Percentiles rank a stretch among this genome's conserved stretches.
Evolutionary conservation across 306 rosid genomes (phyloP).

Genomic region (Inga leiocalycina): DNA sequence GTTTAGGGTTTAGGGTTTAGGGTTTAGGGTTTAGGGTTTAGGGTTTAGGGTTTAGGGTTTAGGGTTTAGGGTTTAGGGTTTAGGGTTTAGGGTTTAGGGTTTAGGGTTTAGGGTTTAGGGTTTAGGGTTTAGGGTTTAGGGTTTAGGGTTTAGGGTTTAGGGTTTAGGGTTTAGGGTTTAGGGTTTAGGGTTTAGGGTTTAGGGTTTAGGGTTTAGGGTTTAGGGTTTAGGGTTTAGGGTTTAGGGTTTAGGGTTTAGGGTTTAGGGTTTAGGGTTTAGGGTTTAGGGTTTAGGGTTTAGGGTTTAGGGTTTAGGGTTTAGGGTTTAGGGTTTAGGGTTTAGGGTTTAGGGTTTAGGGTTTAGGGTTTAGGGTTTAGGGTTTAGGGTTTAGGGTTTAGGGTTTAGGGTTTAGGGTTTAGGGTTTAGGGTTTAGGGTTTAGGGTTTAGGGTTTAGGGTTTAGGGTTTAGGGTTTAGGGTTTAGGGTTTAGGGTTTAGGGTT

Average conservation of each 20-base stretch:
- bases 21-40: background rate
- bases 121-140: background rate
- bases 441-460: background rate
- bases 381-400: background rate
- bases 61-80: background rate
- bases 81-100: background rate
- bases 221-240: background rate
- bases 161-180: background rate
- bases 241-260: background rate
- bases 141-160: background rate
- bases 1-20: background rate
- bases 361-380: background rate
- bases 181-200: background rate
- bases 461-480: background rate
- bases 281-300: background rate
- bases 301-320: background rate
- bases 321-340: background rate
- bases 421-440: background rate
- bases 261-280: background rate
- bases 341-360: background rate
- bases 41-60: background rate
- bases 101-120: background rate
- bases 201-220: background rate
- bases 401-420: background rate
- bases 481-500: background rate